These are phyloP conservation scores for Coniferiporia weirii DNA, from an alignment of 1,284 basidiomycete genomes.

Conservation along the genomic window DNA sequence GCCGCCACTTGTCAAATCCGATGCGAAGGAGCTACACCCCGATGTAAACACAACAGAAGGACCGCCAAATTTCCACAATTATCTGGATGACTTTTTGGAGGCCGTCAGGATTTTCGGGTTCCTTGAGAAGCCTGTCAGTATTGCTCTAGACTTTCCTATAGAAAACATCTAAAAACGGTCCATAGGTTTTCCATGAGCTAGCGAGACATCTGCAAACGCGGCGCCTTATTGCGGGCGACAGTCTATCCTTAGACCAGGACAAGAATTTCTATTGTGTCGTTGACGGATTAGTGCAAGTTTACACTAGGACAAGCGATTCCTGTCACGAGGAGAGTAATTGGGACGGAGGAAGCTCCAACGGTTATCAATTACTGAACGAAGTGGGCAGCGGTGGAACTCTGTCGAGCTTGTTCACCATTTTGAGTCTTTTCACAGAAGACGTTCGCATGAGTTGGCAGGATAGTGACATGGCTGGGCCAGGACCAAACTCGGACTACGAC, in stretches of 20 bases:
- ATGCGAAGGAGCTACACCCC: constrained; percentile 78
- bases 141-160: not conserved
- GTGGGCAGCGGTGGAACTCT: constrained; percentile 93
- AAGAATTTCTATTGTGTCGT: constrained; percentile 96
- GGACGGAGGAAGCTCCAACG: constrained; percentile 85
- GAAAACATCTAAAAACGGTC: not conserved
- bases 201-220: constrained; percentile 90
- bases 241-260: constrained; percentile 85
- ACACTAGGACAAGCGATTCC: constrained; percentile 60
- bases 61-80: constrained; percentile 84
- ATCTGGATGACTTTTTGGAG: constrained; percentile 91
- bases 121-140: constrained; percentile 83
- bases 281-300: constrained; percentile 85
- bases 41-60: constrained; percentile 76
- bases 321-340: constrained; percentile 49
- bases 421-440: constrained; percentile 94
- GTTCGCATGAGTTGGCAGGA: constrained; percentile 91
- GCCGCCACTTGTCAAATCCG: constrained; percentile 72
- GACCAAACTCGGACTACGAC: constrained; percentile 21
- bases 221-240: constrained; percentile 86
- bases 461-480: constrained; percentile 33
- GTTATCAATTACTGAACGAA: constrained; percentile 90
- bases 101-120: constrained; percentile 95
- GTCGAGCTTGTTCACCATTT: constrained; percentile 93
- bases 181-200: constrained; percentile 88